A percentile compares a stretch with the other conserved stretches of the same genome.
phyloP scores from a whole-genome alignment of 441 rosid species.

The Erysimum cheiri region DNA sequence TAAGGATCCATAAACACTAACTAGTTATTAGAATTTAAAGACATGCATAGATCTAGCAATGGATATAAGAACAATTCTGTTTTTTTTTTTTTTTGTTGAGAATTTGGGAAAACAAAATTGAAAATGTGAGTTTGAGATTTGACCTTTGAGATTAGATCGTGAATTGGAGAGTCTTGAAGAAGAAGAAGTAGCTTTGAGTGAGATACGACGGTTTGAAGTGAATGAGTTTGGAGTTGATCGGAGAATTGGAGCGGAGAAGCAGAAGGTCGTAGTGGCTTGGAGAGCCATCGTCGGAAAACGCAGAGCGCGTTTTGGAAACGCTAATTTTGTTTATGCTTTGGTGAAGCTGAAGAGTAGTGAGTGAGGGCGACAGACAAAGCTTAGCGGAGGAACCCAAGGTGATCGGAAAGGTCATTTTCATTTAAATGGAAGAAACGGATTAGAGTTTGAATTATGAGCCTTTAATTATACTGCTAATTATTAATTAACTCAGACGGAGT shows the following conservation, averaged over 20 bases:
- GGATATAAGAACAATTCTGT: not conserved
- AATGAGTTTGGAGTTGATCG: slow-evolving; percentile 28
- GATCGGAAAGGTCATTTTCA: slow-evolving; percentile 8
- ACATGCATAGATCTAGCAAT: not conserved
- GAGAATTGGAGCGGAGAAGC: slow-evolving; percentile 32
- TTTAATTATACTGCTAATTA: not conserved
- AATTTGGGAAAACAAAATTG: not conserved
- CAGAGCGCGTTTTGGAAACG: slow-evolving; percentile 22
- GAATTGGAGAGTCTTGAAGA: slow-evolving; percentile 31
- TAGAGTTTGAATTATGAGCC: not conserved
- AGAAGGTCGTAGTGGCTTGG: slow-evolving; percentile 36
- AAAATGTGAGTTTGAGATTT: not conserved
- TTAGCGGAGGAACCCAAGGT: slow-evolving; percentile 41
- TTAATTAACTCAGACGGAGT: not conserved
- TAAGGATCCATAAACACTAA: too few species aligned
- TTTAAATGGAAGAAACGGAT: not conserved
- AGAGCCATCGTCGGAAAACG: slow-evolving; percentile 42
- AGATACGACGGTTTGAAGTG: slow-evolving; percentile 25
- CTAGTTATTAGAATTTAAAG: too few species aligned
- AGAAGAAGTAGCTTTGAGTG: slow-evolving; percentile 40
- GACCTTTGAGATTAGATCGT: slow-evolving; percentile 51
- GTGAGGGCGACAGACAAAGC: not conserved
- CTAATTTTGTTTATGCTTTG: not conserved
- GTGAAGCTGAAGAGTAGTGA: not conserved
- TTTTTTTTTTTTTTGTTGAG: not conserved